Evolutionary conservation across 306 rosid species (phyloP).

Genomic region (Gastrolobium villosum): DNA sequence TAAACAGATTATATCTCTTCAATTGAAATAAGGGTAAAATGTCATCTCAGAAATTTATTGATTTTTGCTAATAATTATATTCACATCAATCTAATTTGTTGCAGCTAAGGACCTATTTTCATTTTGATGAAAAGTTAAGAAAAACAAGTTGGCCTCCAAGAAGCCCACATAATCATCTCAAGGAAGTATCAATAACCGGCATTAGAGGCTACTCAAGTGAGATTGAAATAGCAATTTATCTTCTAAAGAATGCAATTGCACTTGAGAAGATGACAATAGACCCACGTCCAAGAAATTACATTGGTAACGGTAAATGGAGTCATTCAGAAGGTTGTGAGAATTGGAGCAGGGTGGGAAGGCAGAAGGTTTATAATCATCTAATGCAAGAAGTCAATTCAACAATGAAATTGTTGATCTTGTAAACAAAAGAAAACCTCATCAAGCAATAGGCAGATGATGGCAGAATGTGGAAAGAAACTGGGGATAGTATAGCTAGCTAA

Average conservation of each 20-base stretch:
- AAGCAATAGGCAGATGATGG: not conserved
- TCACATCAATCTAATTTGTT: not conserved
- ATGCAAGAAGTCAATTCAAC: constrained; percentile 3
- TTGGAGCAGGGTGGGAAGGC: constrained; percentile 40
- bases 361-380: constrained; percentile 32
- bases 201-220: constrained; percentile 42
- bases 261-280: constrained; percentile 52
- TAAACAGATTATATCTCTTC: not conserved
- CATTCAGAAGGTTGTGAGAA: constrained; percentile 15
- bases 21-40: not conserved
- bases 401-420: constrained; percentile 43
- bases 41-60: not conserved
- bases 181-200: constrained; percentile 48
- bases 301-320: constrained; percentile 50
- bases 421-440: constrained; percentile 8
- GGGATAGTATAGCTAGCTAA: constrained; percentile 1
- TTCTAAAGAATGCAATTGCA: constrained; percentile 43
- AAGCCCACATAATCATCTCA: constrained; percentile 36
- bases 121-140: constrained; percentile 19
- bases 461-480: not conserved
- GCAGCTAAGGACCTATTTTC: constrained; percentile 43
- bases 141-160: not conserved
- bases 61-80: not conserved
- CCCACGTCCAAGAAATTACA: constrained; percentile 47
- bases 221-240: constrained; percentile 50